A percentile compares a stretch with the other conserved stretches of the same genome.
Evolutionary conservation across 768 basidiomycete species (phyloP).

Genomic region (Kondoa subrosea): DNA sequence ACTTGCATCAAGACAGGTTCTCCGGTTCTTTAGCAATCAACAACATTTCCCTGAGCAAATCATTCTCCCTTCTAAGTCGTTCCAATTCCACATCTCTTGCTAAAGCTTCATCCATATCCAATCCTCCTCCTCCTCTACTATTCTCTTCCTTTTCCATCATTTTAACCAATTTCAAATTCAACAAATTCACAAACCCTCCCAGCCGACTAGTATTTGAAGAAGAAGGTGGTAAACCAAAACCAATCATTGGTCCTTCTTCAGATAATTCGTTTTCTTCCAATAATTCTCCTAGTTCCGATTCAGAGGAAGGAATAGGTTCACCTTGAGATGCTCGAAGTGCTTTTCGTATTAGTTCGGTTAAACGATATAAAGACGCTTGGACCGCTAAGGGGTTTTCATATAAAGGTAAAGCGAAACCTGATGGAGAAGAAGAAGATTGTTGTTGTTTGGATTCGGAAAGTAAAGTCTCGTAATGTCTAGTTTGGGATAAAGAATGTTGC

Average conservation of each 20-base stretch:
- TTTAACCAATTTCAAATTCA: not conserved
- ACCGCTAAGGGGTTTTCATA: slow-evolving; percentile 7
- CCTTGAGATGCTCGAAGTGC: slow-evolving; percentile 25
- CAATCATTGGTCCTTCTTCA: not conserved
- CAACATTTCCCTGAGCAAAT: slow-evolving; percentile 53
- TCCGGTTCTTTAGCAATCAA: slow-evolving; percentile 38
- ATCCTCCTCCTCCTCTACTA: slow-evolving; percentile 25
- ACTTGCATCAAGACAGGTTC: not conserved
- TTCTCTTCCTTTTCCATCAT: not conserved
- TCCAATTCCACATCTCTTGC: slow-evolving; percentile 76
- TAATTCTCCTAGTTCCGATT: not conserved
- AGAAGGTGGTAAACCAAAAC: not conserved
- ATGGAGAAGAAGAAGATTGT: not conserved
- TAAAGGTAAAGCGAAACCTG: too few species aligned
- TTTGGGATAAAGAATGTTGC: slow-evolving; percentile 69
- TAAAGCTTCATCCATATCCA: slow-evolving; percentile 57
- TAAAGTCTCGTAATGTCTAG: slow-evolving; percentile 74
- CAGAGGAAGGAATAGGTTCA: slow-evolving; percentile 17
- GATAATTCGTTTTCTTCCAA: not conserved
- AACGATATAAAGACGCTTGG: slow-evolving; percentile 23
- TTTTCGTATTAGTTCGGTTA: slow-evolving; percentile 25
- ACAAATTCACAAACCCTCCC: slow-evolving; percentile 15
- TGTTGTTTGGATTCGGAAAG: slow-evolving; percentile 36
- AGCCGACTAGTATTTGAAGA: not conserved
- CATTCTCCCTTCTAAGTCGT: slow-evolving; percentile 68